Percentiles rank a stretch among this genome's conserved stretches.
Conservation (phyloP, 768 basidiomycete species). For the Hemileccinum impolitum region DNA sequence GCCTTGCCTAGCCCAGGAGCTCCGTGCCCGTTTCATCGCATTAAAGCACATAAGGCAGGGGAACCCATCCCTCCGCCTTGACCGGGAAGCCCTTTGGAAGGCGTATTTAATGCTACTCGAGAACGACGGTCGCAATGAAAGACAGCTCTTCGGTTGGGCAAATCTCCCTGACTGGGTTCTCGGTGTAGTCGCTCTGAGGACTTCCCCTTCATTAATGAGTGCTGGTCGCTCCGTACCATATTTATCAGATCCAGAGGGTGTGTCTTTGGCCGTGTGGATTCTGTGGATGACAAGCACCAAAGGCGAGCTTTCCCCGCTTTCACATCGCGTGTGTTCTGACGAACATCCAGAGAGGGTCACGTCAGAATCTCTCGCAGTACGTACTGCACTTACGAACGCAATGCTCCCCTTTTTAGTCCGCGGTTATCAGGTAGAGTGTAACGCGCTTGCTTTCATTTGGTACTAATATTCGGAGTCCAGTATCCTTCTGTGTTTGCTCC, state of each 20-base stretch:
- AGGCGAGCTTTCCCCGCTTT: slow-evolving; percentile 28
- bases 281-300: slow-evolving; percentile 44
- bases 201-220: background rate
- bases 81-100: slow-evolving; percentile 49
- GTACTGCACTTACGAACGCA: slow-evolving; percentile 28
- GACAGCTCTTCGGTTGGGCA: slow-evolving; percentile 44
- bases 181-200: slow-evolving; percentile 13
- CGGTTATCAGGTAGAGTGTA: slow-evolving; percentile 38
- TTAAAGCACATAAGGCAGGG: slow-evolving; percentile 40
- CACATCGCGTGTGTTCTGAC: slow-evolving; percentile 12
- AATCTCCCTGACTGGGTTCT: slow-evolving; percentile 29
- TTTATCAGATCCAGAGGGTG: slow-evolving; percentile 31
- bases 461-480: slow-evolving; percentile 25
- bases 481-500: slow-evolving; percentile 42
- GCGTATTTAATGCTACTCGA: slow-evolving; percentile 53
- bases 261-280: slow-evolving; percentile 43
- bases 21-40: slow-evolving; percentile 40
- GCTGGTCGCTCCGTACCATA: slow-evolving; percentile 15
- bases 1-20: slow-evolving; percentile 39
- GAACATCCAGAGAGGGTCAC: slow-evolving; percentile 31
- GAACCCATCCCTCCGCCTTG: slow-evolving; percentile 7
- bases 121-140: slow-evolving; percentile 45
- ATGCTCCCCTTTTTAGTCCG: slow-evolving; percentile 40
- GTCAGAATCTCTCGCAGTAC: slow-evolving; percentile 27
- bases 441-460: background rate